Evolutionary conservation across 345 rosid genomes (phyloP).

Genomic region (Lumnitzera littorea): DNA sequence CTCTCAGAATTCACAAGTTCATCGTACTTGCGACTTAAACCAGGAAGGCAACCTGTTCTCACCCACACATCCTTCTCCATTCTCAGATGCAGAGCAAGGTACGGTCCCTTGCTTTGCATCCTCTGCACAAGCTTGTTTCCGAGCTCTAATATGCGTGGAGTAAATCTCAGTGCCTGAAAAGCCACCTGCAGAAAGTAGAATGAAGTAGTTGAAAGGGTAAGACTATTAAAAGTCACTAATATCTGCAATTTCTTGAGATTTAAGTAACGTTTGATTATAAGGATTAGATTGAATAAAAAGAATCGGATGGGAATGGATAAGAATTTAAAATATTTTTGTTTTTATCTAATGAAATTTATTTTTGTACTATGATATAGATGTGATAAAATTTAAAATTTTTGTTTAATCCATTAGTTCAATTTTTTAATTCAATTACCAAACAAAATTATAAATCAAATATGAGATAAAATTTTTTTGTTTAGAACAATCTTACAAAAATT

Average conservation of each 20-base stretch:
- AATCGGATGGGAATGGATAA: no score
- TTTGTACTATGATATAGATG: no score
- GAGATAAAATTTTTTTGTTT: no score
- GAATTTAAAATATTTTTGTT: no score
- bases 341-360: no score
- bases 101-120: constrained; percentile 85
- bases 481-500: no score
- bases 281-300: no score
- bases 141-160: constrained; percentile 52
- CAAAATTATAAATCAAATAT: no score
- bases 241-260: constrained; percentile 4
- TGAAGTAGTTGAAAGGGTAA: background rate
- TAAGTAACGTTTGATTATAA: no score
- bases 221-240: background rate
- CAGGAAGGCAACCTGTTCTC: constrained; percentile 94
- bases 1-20: constrained; percentile 60
- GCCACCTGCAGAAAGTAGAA: constrained; percentile 9
- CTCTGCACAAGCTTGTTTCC: constrained; percentile 79
- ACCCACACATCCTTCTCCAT: constrained; percentile 99
- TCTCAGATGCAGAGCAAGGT: constrained; percentile 87
- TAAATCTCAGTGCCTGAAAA: constrained; percentile 52
- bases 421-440: no score
- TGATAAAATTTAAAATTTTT: no score
- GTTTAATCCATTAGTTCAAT: no score
- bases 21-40: constrained; percentile 63